Percentiles rank a stretch among this genome's conserved stretches.
These are phyloP conservation scores for Aspergillus niger DNA, from an alignment of 2,329 filamentous ascomycete genomes.

Conservation along the genomic window DNA sequence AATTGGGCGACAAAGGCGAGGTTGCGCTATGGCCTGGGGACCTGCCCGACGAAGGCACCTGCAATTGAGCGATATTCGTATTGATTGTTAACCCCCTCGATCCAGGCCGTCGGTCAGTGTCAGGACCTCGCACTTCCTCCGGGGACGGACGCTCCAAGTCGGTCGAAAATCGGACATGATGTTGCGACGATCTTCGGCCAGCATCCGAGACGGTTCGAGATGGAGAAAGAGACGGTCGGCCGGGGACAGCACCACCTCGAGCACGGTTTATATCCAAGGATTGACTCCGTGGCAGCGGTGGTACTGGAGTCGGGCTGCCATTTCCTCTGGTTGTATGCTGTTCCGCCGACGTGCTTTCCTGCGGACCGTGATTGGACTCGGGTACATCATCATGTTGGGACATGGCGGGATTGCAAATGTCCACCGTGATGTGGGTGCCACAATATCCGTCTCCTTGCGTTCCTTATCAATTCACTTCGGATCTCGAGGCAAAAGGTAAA, in stretches of 20 bases:
- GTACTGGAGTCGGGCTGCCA: not conserved
- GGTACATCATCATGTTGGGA: conserved; percentile 17
- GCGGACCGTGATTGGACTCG: conserved; percentile 15
- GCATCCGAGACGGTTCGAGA: conserved; percentile 32
- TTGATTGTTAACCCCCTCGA: conserved; percentile 36
- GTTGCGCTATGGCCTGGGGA: conserved; percentile 26
- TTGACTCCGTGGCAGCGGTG: conserved; percentile 16
- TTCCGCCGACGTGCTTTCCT: conserved; percentile 11
- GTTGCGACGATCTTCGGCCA: conserved; percentile 31
- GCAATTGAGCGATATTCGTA: conserved; percentile 27
- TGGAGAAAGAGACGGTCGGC: conserved; percentile 31
- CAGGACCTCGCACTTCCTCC: conserved; percentile 22
- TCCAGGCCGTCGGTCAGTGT: conserved; percentile 26
- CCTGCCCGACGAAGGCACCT: conserved; percentile 19
- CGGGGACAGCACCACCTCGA: conserved; percentile 9
- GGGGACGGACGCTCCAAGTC: conserved; percentile 30
- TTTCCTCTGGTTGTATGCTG: conserved; percentile 7
- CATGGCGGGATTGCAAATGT: conserved; percentile 17
- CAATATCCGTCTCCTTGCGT: not conserved
- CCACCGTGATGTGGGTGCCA: not conserved
- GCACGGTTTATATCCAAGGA: conserved; percentile 15
- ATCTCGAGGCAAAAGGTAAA: not conserved
- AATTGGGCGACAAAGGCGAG: conserved; percentile 33
- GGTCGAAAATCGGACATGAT: conserved; percentile 38
- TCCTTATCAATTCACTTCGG: not conserved